Evolutionary conservation across 2,329 filamentous ascomycete genomes (phyloP), one percentile per base, ranked within the genome.

Genomic region (Monosporascus sp.): DNA sequence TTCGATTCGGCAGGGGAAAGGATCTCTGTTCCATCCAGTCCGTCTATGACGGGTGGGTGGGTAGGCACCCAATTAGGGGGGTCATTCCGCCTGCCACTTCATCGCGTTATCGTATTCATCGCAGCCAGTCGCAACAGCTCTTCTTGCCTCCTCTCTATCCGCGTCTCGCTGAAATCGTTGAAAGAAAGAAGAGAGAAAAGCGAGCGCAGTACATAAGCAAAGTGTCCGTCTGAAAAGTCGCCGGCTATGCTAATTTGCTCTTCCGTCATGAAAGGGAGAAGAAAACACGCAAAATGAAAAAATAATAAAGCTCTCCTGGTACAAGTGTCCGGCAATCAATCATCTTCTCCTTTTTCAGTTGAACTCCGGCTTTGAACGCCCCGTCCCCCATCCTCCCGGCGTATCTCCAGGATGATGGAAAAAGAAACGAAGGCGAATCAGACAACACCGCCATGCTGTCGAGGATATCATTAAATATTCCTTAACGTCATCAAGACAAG

Each of bases 401-500:
- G 38, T 8, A 4, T 41, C 17, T 41, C 38, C 38, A 18, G 38
- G 9, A 41, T 14, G 38, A 41, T 41, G 38, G 38, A 46, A 25
- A 18, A 46, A 46, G 43, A 46, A n/a, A 17, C 24, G 5, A 9
- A 31, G n/a, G 25, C 15, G 25, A 27, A 24, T 25, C 15, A n/a
- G 25, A 46, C 7, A 46, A 46, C 43, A 18, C n/a, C 43, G 24
- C 43, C 43, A 46, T 46, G 43, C 43, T 18, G 14, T n/a, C 24
- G 43, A 46, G 41, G 43, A 46, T 46, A 46, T 46, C 43, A 46
- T 46, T 46, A 46, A 46, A 46, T 31, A 11, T 25, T 46, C 11
- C 43, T 24, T 46, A 46, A 31, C 43, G 43, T 46, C 43, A n/a
- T 46, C 43, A 46, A 46, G 43, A 46, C 43, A 46, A 46, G 43